Evolutionary conservation across 768 basidiomycete species (phyloP), one percentile per base, ranked within the genome.

Genomic region (Terana coerulea): DNA sequence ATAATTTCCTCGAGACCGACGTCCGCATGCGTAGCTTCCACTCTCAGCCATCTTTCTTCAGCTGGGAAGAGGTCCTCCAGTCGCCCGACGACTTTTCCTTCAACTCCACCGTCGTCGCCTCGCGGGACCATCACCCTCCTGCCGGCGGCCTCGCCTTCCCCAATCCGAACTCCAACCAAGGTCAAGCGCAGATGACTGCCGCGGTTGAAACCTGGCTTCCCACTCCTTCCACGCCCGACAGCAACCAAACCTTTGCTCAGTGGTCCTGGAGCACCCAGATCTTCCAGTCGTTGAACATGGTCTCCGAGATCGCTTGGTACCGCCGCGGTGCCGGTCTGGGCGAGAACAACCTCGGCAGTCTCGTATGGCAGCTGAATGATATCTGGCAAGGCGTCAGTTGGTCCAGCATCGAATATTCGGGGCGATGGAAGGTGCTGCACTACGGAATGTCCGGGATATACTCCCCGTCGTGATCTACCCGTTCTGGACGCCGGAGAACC

Each of bases 211-310:
- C 69, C n/a, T 82, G 79, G 78, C 72, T 81, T 12, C 79, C 80
- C 1, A 76, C 73, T 0, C 80, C 80, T 2, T 63, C 62, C 12
- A 78, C 75, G 1, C 53, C 71, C 15, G 69, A 79, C 58, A 50
- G 72, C 17, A 80, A 83, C 52, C 74, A 79, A 58, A 82, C 80
- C 0, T 82, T 83, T 61, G 76, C 80, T 0, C 79, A 81, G 59
- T 81, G 80, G 80, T 81, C 78, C 63, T 83, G 73, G 69, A 79
- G 77, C 62, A 81, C 80, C 3, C 81, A 82, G 56, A 56, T 81
- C 17, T 81, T 81, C 75, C 81, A 81, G 56, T 68, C 75, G 17
- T 74, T 82, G 72, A 75, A 76, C 39, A 80, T 81, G 70, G 69
- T 74, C n/a, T 71, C 79, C n/a, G 69, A 83, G 59, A 74, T 81